phyloP scores from a whole-genome alignment of 2,329 filamentous ascomycete species.

The Ophiognomonia clavigignenti-juglandacearum region DNA sequence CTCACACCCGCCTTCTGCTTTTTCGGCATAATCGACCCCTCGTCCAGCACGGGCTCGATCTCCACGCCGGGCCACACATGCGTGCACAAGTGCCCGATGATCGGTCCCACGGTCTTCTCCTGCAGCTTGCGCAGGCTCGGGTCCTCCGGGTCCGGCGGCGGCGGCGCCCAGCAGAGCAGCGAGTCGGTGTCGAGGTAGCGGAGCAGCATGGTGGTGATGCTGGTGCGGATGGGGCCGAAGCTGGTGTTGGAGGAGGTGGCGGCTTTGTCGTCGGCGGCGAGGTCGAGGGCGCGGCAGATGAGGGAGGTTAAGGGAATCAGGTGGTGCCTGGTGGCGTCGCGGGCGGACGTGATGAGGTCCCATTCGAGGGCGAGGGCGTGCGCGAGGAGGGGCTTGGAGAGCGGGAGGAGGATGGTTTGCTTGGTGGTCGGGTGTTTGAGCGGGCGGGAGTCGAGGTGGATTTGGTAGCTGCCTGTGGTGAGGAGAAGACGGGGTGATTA shows the following conservation, averaged over 20 bases:
- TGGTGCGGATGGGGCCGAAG: conserved; percentile 46
- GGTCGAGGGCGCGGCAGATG: conserved; percentile 76
- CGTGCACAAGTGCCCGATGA: conserved; percentile 66
- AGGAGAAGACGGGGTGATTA: too few species aligned
- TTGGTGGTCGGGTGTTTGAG: conserved; percentile 75
- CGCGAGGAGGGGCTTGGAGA: conserved; percentile 74
- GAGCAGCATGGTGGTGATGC: conserved; percentile 66
- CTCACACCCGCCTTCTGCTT: conserved; percentile 69
- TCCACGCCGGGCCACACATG: conserved; percentile 80
- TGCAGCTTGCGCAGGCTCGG: conserved; percentile 67
- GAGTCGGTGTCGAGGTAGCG: conserved; percentile 90
- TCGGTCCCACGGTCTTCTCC: conserved; percentile 60
- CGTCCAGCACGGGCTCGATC: conserved; percentile 75
- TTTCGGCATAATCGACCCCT: conserved; percentile 69
- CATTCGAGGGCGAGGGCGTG: conserved; percentile 86
- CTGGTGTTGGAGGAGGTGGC: conserved; percentile 29
- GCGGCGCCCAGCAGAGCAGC: conserved; percentile 78
- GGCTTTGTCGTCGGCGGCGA: conserved; percentile 60
- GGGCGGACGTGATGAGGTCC: conserved; percentile 76
- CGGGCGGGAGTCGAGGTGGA: conserved; percentile 74
- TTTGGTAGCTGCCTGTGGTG: conserved; percentile 43
- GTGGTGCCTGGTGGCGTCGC: conserved; percentile 81
- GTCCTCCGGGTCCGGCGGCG: conserved; percentile 42
- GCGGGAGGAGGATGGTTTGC: conserved; percentile 65
- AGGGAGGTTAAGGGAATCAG: conserved; percentile 88